These are phyloP conservation scores for Scleromitrula shiraiana DNA, from an alignment of 2,329 filamentous ascomycete species.

Conservation along the genomic window DNA sequence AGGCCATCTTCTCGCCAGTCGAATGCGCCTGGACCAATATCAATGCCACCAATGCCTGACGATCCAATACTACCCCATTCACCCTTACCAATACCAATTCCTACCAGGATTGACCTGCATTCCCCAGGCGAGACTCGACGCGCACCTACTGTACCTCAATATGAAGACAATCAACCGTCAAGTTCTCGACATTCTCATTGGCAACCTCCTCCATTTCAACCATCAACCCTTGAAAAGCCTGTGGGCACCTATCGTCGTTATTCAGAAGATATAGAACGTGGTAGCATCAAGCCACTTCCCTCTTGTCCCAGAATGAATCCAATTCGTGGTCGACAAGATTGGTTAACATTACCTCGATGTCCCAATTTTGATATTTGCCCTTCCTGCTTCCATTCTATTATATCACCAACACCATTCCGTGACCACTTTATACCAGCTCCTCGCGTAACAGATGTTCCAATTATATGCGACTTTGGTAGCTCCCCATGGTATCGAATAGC, in stretches of 20 bases:
- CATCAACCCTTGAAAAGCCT: slow-evolving; percentile 31
- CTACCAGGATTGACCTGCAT: slow-evolving; percentile 15
- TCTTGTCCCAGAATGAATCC: slow-evolving; percentile 61
- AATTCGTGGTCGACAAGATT: slow-evolving; percentile 61
- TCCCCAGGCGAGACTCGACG: slow-evolving; percentile 16
- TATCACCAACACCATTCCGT: slow-evolving; percentile 59
- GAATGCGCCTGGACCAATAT: slow-evolving; percentile 1
- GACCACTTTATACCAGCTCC: slow-evolving; percentile 57
- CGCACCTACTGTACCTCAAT: slow-evolving; percentile 15
- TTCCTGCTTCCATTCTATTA: slow-evolving; percentile 65
- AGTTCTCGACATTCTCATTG: slow-evolving; percentile 30
- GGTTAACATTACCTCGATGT: slow-evolving; percentile 67
- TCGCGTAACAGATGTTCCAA: slow-evolving; percentile 46
- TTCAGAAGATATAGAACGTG: slow-evolving; percentile 43
- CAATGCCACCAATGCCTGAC: slow-evolving; percentile 9
- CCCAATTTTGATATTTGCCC: slow-evolving; percentile 75
- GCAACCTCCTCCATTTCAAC: slow-evolving; percentile 41
- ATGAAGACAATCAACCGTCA: slow-evolving; percentile 12
- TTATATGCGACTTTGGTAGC: slow-evolving; percentile 71
- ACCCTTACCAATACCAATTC: slow-evolving; percentile 23
- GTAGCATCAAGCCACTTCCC: slow-evolving; percentile 44
- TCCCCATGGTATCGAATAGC: slow-evolving; percentile 76
- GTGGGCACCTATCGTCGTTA: slow-evolving; percentile 44
- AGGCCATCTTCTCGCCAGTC: slow-evolving; percentile 18
- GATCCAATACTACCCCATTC: slow-evolving; percentile 8